These are phyloP conservation scores for Globisporangium irregulare DNA, from an alignment of 352 stramenopile genomes.

Conservation along the genomic window DNA sequence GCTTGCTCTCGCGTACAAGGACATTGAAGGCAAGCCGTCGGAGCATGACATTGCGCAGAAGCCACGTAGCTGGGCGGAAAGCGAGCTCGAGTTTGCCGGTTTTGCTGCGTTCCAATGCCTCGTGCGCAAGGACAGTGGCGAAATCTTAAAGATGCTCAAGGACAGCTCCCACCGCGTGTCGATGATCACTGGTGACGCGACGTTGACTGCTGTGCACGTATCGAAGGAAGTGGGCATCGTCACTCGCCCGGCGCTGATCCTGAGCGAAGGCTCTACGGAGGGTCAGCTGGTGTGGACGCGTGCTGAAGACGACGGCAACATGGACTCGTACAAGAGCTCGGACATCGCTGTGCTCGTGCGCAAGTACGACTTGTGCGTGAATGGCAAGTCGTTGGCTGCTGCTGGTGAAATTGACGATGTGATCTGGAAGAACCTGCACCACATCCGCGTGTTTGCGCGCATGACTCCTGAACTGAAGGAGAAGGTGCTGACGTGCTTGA, in stretches of 20 bases:
- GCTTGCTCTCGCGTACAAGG: slow-evolving; percentile 95
- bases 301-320: slow-evolving; percentile 63
- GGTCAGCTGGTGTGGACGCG: slow-evolving; percentile 75
- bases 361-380: slow-evolving; percentile 86
- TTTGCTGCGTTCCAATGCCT: slow-evolving; percentile 91
- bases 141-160: slow-evolving; percentile 92
- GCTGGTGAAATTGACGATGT: slow-evolving; percentile 77
- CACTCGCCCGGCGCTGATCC: slow-evolving; percentile 61
- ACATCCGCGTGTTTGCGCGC: slow-evolving; percentile 94
- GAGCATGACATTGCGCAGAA: slow-evolving; percentile 79
- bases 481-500: slow-evolving; percentile 93
- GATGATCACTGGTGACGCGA: slow-evolving; percentile 99
- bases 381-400: slow-evolving; percentile 68
- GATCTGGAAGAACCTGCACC: slow-evolving; percentile 78
- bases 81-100: slow-evolving; percentile 93
- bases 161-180: slow-evolving; percentile 91
- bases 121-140: slow-evolving; percentile 95
- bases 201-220: slow-evolving; percentile 97
- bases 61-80: slow-evolving; percentile 89
- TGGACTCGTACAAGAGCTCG: slow-evolving; percentile 67
- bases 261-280: slow-evolving; percentile 44
- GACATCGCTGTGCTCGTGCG: slow-evolving; percentile 58
- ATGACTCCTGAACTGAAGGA: slow-evolving; percentile 97
- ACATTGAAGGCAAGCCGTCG: slow-evolving; percentile 74
- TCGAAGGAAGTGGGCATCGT: slow-evolving; percentile 95